Evolutionary conservation across 177 flowering plant genomes (phyloP).

Genomic region (Vitis hybrid): DNA sequence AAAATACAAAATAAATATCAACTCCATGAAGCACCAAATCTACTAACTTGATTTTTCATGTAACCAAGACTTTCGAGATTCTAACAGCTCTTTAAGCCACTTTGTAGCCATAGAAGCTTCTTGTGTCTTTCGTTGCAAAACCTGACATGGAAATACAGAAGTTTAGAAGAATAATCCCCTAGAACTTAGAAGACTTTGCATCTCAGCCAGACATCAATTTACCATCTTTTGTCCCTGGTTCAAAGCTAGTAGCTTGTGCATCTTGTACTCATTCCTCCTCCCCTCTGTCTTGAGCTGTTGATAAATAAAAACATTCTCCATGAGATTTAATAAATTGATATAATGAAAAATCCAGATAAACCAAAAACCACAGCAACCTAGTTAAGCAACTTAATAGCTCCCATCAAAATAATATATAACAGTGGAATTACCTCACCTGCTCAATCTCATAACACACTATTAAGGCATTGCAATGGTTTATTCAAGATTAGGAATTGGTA

Average conservation of each 20-base stretch:
- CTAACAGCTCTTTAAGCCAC: conserved; percentile 79
- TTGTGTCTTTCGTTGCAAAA: conserved; percentile 90
- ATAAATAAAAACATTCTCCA: not conserved
- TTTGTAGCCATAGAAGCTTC: conserved; percentile 92
- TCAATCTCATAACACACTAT: too few species aligned
- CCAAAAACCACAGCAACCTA: too few species aligned
- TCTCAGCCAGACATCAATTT: conserved; percentile 7
- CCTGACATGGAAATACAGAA: conserved; percentile 42
- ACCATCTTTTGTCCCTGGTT: conserved; percentile 97
- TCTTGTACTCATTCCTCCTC: conserved; percentile 91
- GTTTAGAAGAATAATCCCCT: too few species aligned
- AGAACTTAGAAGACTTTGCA: conserved; percentile 1
- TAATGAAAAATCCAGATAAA: too few species aligned
- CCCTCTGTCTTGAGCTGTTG: conserved; percentile 93
- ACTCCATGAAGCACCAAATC: not conserved
- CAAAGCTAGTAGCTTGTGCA: conserved; percentile 87
- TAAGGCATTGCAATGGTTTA: too few species aligned
- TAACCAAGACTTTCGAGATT: conserved; percentile 73
- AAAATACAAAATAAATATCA: not conserved
- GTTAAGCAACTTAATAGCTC: too few species aligned
- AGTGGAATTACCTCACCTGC: too few species aligned
- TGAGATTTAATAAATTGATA: too few species aligned
- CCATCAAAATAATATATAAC: too few species aligned
- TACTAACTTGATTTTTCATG: conserved; percentile 47
- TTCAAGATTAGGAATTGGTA: too few species aligned